phyloP scores from a whole-genome alignment of 768 basidiomycete species.

The Coprinopsis strossmayeri region DNA sequence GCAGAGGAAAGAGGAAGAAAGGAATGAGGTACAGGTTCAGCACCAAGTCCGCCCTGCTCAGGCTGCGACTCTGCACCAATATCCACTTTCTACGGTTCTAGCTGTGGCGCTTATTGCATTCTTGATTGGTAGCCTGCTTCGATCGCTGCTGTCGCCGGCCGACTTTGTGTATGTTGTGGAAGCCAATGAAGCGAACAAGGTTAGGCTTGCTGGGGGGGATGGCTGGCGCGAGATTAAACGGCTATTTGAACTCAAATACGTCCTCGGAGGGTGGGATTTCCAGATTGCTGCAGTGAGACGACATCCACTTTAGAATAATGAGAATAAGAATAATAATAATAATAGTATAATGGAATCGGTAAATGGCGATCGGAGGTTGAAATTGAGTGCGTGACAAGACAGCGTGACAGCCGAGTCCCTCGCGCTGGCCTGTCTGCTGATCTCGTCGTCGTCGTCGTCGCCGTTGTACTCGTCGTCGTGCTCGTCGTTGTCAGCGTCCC shows the following conservation, averaged over 20 bases:
- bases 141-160: conserved; percentile 82
- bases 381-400: conserved; percentile 13
- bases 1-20: not conserved
- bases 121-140: conserved; percentile 83
- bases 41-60: not conserved
- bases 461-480: conserved; percentile 16
- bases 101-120: conserved; percentile 83
- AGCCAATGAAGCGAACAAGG: conserved; percentile 36
- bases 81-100: conserved; percentile 53
- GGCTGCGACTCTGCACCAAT: conserved; percentile 15
- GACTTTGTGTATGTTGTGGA: conserved; percentile 85
- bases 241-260: conserved; percentile 74
- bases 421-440: conserved; percentile 20
- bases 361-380: conserved; percentile 12
- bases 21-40: not conserved
- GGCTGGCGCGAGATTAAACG: conserved; percentile 86
- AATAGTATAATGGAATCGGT: not conserved
- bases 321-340: not conserved
- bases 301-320: conserved; percentile 23
- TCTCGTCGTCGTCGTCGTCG: conserved; percentile 15
- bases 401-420: conserved; percentile 12
- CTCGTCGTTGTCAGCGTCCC: conserved; percentile 10
- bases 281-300: conserved; percentile 80
- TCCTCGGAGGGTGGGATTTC: conserved; percentile 82
- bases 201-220: conserved; percentile 18